Evolutionary conservation across 2,329 filamentous ascomycete species (phyloP).

Genomic region (Scorias spongiosa): DNA sequence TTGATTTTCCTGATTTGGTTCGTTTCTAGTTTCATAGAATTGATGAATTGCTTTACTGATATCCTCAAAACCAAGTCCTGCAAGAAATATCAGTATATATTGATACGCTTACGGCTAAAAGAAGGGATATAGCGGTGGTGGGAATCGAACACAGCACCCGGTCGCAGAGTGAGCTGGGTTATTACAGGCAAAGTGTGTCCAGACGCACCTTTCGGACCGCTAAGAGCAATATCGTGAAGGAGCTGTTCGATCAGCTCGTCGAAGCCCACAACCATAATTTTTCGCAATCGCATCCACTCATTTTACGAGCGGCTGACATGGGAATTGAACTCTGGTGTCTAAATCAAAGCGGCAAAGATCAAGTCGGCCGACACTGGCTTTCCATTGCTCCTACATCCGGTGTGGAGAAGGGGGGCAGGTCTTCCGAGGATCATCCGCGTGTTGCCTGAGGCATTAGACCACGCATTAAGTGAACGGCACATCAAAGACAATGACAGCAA

Average conservation of each 20-base stretch:
- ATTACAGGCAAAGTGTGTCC: neutral
- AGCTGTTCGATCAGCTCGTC: constrained; percentile 44
- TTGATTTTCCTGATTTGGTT: constrained; percentile 23
- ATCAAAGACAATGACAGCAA: too few relatives aligned
- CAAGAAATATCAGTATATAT: too few relatives aligned
- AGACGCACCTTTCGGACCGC: constrained; percentile 41
- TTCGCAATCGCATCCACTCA: constrained; percentile 24
- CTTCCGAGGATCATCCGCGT: too few relatives aligned
- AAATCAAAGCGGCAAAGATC: too few relatives aligned
- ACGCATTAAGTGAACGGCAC: too few relatives aligned
- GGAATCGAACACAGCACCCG: constrained; percentile 2
- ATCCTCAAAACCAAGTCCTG: constrained; percentile 27
- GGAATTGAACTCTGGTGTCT: neutral
- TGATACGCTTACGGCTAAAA: too few relatives aligned
- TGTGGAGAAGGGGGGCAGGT: too few relatives aligned
- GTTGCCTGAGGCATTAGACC: too few relatives aligned
- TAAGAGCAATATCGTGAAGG: constrained; percentile 43
- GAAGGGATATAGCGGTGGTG: neutral
- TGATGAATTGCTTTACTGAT: constrained; percentile 23
- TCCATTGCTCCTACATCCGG: too few relatives aligned
- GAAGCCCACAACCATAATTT: constrained; percentile 22
- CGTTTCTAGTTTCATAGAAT: constrained; percentile 25
- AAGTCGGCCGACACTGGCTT: too few relatives aligned
- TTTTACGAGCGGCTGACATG: neutral
- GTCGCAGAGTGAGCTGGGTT: neutral